Evolutionary conservation across 2,329 filamentous ascomycete species (phyloP).

Genomic region (Annulohypoxylon truncatum): DNA sequence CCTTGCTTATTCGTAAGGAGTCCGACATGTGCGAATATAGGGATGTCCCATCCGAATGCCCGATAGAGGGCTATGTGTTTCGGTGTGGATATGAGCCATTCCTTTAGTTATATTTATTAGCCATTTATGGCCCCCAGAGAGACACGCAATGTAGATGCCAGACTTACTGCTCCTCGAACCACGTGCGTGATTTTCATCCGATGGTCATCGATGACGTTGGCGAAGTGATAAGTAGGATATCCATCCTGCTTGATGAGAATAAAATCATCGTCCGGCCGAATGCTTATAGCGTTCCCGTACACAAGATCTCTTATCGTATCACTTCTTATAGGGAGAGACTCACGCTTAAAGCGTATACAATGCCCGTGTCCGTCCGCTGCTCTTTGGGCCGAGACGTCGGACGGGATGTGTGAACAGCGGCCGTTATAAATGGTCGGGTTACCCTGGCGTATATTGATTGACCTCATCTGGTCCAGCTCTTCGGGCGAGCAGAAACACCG

Average conservation of each 20-base stretch:
- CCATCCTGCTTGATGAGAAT: slow-evolving; percentile 93
- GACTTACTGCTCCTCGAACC: slow-evolving; percentile 80
- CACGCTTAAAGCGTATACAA: slow-evolving; percentile 80
- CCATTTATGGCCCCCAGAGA: no score
- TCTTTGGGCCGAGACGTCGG: slow-evolving; percentile 75
- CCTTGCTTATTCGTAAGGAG: slow-evolving; percentile 75
- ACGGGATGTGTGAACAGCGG: slow-evolving; percentile 75
- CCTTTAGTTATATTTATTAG: slow-evolving; percentile 57
- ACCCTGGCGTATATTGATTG: slow-evolving; percentile 66
- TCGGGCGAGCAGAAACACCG: slow-evolving; percentile 89
- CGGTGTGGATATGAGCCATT: slow-evolving; percentile 96
- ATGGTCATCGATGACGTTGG: slow-evolving; percentile 96
- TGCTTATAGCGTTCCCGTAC: slow-evolving; percentile 74
- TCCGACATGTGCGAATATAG: slow-evolving; percentile 83
- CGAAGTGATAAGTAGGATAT: slow-evolving; percentile 94
- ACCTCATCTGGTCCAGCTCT: slow-evolving; percentile 74
- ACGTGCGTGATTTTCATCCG: slow-evolving; percentile 97
- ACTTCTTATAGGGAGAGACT: slow-evolving; percentile 70
- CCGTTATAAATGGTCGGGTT: slow-evolving; percentile 65
- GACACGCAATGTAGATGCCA: slow-evolving; percentile 13
- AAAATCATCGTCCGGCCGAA: slow-evolving; percentile 76
- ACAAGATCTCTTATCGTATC: slow-evolving; percentile 84
- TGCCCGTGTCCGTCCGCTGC: slow-evolving; percentile 76
- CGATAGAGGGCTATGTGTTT: slow-evolving; percentile 77
- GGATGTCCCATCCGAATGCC: slow-evolving; percentile 79